Base-by-base conservation (phyloP, 2,329 filamentous ascomycete species). In the Clathrospora elynae region DNA sequence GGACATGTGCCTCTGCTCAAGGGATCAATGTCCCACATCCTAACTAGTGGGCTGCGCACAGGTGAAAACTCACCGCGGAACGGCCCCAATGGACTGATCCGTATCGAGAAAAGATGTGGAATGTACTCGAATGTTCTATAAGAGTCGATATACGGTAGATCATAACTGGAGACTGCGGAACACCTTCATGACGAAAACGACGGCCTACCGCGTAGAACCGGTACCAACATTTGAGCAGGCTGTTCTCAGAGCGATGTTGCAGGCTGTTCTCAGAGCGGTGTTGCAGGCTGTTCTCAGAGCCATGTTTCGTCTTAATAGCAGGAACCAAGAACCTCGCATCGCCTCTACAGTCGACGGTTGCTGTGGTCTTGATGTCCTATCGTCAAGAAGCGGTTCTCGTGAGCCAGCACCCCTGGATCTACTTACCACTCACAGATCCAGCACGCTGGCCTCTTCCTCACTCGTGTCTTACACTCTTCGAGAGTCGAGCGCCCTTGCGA, bases 41-140 rank as follows among this genome's bases (percentile, higher is more conserved):
- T n/a, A n/a, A n/a, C n/a, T n/a, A n/a, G n/a, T n/a, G n/a, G n/a
- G n/a, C n/a, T n/a, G n/a, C n/a, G n/a, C n/a, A n/a, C n/a, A n/a
- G n/a, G n/a, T n/a, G n/a, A n/a, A n/a, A n/a, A n/a, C n/a, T n/a
- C n/a, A n/a, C n/a, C n/a, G n/a, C n/a, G n/a, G n/a, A n/a, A n/a
- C n/a, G n/a, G 33, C 42, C 38, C 43, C 14, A 36, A 46, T 33
- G 19, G 28, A 42, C 43, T 46, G 32, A 46, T 46, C 42, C 43
- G 43, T 42, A 46, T 42, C 43, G 43, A 46, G 28, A 22, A 36
- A 8, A 23, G 12, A 36, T 12, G 24, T 29, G 12, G n/a, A n/a
- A n/a, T n/a, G n/a, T n/a, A n/a, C n/a, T n/a, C n/a, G n/a, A n/a
- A n/a, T n/a, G n/a, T n/a, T n/a, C n/a, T n/a, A n/a, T n/a, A n/a